phyloP scores from a whole-genome alignment of 805 yeast species.

The Pichia exigua region DNA sequence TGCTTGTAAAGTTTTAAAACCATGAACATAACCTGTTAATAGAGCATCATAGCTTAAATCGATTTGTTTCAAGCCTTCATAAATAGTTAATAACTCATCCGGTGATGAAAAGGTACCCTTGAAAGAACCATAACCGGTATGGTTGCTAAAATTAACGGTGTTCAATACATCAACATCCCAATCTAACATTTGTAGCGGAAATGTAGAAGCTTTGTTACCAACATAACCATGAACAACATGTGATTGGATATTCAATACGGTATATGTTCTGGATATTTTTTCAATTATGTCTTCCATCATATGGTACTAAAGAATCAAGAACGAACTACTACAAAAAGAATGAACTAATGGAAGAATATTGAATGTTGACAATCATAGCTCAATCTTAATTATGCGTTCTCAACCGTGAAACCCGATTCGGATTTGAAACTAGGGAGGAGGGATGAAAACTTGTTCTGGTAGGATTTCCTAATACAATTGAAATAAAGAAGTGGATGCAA shows the following conservation, averaged over 20 bases:
- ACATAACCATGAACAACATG: slow-evolving; percentile 72
- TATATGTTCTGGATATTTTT: slow-evolving; percentile 11
- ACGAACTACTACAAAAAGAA: no score
- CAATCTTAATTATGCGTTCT: neutral
- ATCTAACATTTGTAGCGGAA: slow-evolving; percentile 56
- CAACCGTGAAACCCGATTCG: neutral
- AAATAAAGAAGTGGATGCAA: no score
- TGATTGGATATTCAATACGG: slow-evolving; percentile 50
- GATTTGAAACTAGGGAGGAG: neutral
- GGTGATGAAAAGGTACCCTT: slow-evolving; percentile 39
- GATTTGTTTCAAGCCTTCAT: slow-evolving; percentile 30
- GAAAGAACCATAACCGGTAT: slow-evolving; percentile 60
- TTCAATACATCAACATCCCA: slow-evolving; percentile 65
- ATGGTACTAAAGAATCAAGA: neutral
- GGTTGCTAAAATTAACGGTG: slow-evolving; percentile 61
- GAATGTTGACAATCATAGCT: no score
- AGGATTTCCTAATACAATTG: no score
- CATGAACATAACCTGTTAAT: slow-evolving; percentile 64
- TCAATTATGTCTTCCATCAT: neutral
- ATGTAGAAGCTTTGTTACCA: slow-evolving; percentile 59
- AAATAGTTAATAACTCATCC: slow-evolving; percentile 32
- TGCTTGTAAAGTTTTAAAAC: slow-evolving; percentile 38
- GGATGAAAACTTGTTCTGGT: no score
- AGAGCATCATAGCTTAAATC: slow-evolving; percentile 42
- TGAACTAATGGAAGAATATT: no score